Evolutionary conservation across 352 stramenopile species (phyloP).

Genomic region (Globisporangium radiosum): DNA sequence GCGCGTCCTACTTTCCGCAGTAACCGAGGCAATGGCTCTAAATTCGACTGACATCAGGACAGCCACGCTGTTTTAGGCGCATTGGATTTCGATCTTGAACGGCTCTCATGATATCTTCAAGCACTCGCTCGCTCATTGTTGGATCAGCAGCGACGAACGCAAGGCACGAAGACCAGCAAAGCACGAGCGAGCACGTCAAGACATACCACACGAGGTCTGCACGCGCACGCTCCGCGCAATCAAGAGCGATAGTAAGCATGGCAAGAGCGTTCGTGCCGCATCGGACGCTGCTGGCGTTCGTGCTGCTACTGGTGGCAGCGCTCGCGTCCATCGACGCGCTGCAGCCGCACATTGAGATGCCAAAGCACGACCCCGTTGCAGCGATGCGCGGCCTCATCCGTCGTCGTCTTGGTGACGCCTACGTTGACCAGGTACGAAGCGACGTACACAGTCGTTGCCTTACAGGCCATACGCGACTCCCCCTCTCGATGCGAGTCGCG

Average conservation of each 20-base stretch:
- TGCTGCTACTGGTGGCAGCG: slow-evolving; percentile 15
- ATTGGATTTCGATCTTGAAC: slow-evolving; percentile 5
- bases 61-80: too few relatives aligned
- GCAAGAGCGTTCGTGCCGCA: slow-evolving; percentile 1
- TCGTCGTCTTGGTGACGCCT: slow-evolving; percentile 41
- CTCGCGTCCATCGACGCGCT: slow-evolving; percentile 4
- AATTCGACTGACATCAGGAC: too few relatives aligned
- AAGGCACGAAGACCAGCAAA: not conserved
- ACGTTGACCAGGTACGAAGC: slow-evolving; percentile 49
- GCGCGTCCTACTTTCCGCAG: too few relatives aligned
- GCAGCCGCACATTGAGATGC: slow-evolving; percentile 19
- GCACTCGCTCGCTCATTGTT: not conserved
- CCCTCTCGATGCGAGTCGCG: too few relatives aligned
- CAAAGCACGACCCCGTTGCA: slow-evolving; percentile 37
- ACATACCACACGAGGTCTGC: too few relatives aligned
- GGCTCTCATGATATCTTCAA: slow-evolving; percentile 2
- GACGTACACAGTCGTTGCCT: too few relatives aligned
- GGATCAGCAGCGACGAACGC: slow-evolving; percentile 7
- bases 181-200: not conserved
- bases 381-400: slow-evolving; percentile 50
- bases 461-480: too few relatives aligned
- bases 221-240: too few relatives aligned
- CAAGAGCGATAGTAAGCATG: not conserved
- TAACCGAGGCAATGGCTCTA: too few relatives aligned
- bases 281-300: slow-evolving; percentile 4